Base-by-base conservation (phyloP, 371 early-diverging fungal genomes). In the Mucor indicus region DNA sequence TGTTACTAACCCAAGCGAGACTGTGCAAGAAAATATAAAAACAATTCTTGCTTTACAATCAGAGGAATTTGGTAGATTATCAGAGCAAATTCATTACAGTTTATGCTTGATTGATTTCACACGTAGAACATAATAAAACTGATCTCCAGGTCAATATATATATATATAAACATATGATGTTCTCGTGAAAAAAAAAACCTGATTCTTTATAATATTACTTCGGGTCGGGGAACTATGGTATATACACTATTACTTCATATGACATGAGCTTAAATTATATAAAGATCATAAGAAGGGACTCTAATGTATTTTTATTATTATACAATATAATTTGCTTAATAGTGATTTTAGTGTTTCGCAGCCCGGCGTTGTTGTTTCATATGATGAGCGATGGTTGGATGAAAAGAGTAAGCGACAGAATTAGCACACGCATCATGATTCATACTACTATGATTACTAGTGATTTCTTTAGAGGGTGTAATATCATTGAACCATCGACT, bases 51-150 rank as follows among this genome's bases (percentile, higher is more conserved):
- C 37, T 38, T 60, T 69, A 39, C 79, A 83, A 57, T 52, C 62
- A 40, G 49, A 57, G 27, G 84, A 87, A 52, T 87, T 83, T 76
- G 71, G 62, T 30, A 68, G 83, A 35, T 64, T 87, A 44, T 85
- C 90, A 44, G 80, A 79, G 31, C 77, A 89, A 45, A 81, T 90
- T 50, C 86, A 90, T 59, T 89, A 90, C 64, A 86, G 86, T 39
- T 69, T 86, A 40, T 92, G 92, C 57, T 62, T 92, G 56, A 84
- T 92, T 32, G 91, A 90, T 53, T 91, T 90, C 62, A 77, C 82
- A 64, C 72, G 90, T 31, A 72, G 70, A 57, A 67, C 64, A 46
- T 65, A 62, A 59, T n/a, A n/a, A n/a, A n/a, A n/a, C n/a, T n/a
- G n/a, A n/a, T n/a, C n/a, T n/a, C n/a, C n/a, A n/a, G n/a, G n/a